Percentiles rank a stretch among this genome's conserved stretches.
Conservation (phyloP, 495 filamentous ascomycete genomes). For the Aspergillus sclerotiicarbonarius region DNA sequence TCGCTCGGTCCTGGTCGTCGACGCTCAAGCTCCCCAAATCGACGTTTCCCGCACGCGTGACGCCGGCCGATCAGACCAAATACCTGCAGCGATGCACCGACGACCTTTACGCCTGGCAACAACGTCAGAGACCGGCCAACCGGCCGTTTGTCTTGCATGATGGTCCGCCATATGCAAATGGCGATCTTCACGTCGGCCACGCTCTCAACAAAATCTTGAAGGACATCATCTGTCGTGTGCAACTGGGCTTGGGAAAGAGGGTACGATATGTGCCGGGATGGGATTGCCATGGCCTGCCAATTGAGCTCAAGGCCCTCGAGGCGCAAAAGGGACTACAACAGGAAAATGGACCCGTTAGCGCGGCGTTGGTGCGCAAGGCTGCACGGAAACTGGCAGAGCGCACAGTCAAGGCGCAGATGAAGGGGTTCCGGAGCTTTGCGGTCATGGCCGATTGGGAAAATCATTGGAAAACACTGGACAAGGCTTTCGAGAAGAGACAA, state of each 20-base stretch:
- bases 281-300: slow-evolving; percentile 98
- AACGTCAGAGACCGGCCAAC: slow-evolving; percentile 53
- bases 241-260: slow-evolving; percentile 72
- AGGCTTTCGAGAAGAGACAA: slow-evolving; percentile 80
- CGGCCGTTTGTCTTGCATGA: slow-evolving; percentile 83
- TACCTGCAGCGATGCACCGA: slow-evolving; percentile 80
- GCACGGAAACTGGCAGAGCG: slow-evolving; percentile 71
- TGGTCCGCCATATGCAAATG: slow-evolving; percentile 97
- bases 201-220: slow-evolving; percentile 97
- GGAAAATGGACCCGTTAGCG: slow-evolving; percentile 21
- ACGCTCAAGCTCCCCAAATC: slow-evolving; percentile 61
- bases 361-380: slow-evolving; percentile 58
- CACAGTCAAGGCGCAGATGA: slow-evolving; percentile 79
- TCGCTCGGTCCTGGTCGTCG: slow-evolving; percentile 56
- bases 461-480: slow-evolving; percentile 90
- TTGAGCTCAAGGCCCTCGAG: slow-evolving; percentile 94
- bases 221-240: slow-evolving; percentile 81
- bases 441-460: slow-evolving; percentile 96
- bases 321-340: slow-evolving; percentile 34
- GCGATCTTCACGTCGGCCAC: slow-evolving; percentile 92
- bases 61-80: slow-evolving; percentile 50
- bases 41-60: slow-evolving; percentile 54
- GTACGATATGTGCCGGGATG: slow-evolving; percentile 92
- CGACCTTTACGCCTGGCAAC: slow-evolving; percentile 87
- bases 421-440: slow-evolving; percentile 75